Percentiles rank a stretch among this genome's conserved stretches.
These are phyloP conservation scores for Chrysanthemum seticuspe DNA, from an alignment of 129 eudicot species.

Conservation along the genomic window DNA sequence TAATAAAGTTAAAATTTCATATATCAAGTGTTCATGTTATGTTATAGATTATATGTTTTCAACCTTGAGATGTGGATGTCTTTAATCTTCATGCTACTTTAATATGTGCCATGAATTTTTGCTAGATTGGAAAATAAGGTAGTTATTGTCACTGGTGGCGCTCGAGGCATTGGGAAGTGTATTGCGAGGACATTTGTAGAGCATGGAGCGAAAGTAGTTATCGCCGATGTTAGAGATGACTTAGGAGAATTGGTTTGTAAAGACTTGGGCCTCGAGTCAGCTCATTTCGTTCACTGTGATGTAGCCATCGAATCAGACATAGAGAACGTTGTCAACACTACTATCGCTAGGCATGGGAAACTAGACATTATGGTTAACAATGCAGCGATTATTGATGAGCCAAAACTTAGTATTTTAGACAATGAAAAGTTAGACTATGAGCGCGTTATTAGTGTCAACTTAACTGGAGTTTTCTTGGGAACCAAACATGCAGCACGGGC, in stretches of 20 bases:
- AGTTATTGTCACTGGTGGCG: constrained; percentile 81
- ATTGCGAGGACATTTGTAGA: constrained; percentile 52
- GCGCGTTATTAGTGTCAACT: constrained; percentile 29
- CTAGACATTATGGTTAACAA: constrained; percentile 45
- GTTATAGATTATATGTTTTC: too few species aligned
- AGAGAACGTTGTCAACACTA: constrained; percentile 25
- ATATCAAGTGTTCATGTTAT: too few species aligned
- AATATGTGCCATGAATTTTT: not conserved
- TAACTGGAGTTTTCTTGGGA: constrained; percentile 31
- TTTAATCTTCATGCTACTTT: not conserved
- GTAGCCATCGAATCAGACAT: constrained; percentile 58
- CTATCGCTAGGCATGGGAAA: constrained; percentile 26
- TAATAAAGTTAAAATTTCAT: too few species aligned
- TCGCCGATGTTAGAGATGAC: constrained; percentile 48
- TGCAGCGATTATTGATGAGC: constrained; percentile 20
- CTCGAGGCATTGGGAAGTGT: constrained; percentile 74
- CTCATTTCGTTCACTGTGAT: constrained; percentile 51
- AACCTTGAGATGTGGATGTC: not conserved
- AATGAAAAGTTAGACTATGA: constrained; percentile 27
- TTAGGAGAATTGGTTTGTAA: constrained; percentile 39
- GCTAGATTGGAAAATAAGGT: constrained; percentile 65
- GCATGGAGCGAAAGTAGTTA: constrained; percentile 26
- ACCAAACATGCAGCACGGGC: constrained; percentile 39
- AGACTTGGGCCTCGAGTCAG: constrained; percentile 31
- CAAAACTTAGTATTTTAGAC: constrained; percentile 18